Base-by-base conservation (phyloP, 2,329 filamentous ascomycete genomes). In the Malbranchea cinnamomea region DNA sequence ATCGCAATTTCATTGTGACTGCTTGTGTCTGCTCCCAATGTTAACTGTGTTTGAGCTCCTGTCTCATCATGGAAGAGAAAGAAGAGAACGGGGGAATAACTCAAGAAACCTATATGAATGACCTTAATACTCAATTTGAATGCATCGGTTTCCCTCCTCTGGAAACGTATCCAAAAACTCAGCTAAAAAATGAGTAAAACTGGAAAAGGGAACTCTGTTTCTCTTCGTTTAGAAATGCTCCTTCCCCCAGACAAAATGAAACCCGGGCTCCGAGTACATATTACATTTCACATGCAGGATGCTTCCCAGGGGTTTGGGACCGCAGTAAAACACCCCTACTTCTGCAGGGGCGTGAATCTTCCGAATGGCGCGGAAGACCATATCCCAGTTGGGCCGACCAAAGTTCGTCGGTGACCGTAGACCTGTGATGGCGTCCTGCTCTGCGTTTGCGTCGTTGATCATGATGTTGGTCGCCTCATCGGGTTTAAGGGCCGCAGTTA, bases 391-490 rank as follows among this genome's bases (percentile, higher is more conserved):
- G 10, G 82, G 82, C 14, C 80, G 66, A 31, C 82, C 82, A 50
- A 89, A 47, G 60, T 84, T 89, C 24, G 81, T 89, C 12, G 80
- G 80, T 32, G 79, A 77, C 28, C 79, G 68, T 17, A 89, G 67
- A 32, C 82, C 81, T 0, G 81, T 89, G 50, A 89, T 85, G 45
- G 80, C 74, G 52, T 89, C 80, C 54, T 78, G 78, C 50, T 87
- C 78, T 41, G 78, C 77, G 48, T 84, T 81, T 50, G 76, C 79
- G 45, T 85, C 79, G 59, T 87, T 85, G 64, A 87, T 84, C 79
- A 87, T 87, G 59, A 89, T 87, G 59, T 89, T 87, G 26, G 79
- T 84, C 28, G 80, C 80, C 48, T 87, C 81, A 51, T 85, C 79
- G 15, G 72, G 69, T 62, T 84, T 83, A 60, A 87, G 84, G 63